A percentile compares a stretch with the other conserved stretches of the same genome.
phyloP scores from a whole-genome alignment of 345 rosid genomes.

The Brassica nigra region DNA sequence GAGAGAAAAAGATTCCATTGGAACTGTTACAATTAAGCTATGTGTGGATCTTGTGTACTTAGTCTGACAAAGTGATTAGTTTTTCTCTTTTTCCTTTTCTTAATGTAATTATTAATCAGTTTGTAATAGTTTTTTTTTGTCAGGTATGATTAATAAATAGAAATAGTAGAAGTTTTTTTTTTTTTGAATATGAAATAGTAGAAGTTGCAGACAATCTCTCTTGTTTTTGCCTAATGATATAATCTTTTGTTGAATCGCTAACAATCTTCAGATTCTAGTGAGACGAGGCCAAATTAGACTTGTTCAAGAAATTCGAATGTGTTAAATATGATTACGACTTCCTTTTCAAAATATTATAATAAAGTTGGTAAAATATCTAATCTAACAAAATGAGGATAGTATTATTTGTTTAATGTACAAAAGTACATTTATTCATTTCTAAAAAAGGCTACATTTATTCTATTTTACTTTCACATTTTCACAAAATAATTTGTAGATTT shows the following conservation, averaged over 20 bases:
- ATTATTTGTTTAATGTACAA: neutral
- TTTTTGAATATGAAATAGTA: too few relatives aligned
- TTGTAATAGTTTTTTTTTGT: neutral
- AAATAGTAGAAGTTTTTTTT: neutral
- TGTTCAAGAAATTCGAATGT: slow-evolving; percentile 20
- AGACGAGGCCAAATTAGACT: slow-evolving; percentile 30
- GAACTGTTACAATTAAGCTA: slow-evolving; percentile 50
- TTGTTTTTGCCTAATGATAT: slow-evolving; percentile 15
- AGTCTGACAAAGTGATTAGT: slow-evolving; percentile 43
- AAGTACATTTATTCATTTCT: neutral
- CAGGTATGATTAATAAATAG: neutral
- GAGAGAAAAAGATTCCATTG: slow-evolving; percentile 52
- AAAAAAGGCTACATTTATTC: too few relatives aligned
- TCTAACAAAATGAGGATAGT: neutral
- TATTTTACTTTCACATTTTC: neutral
- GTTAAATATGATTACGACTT: neutral
- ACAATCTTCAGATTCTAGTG: neutral
- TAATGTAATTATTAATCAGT: neutral
- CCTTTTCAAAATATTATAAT: neutral
- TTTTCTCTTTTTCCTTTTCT: neutral
- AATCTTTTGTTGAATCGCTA: neutral
- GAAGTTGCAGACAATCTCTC: slow-evolving; percentile 10
- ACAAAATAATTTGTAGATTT: neutral
- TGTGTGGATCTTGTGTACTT: slow-evolving; percentile 54
- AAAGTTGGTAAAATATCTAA: neutral